Base-by-base conservation (phyloP, 192 early-diverging fungal genomes). In the Diversispora eburnea region DNA sequence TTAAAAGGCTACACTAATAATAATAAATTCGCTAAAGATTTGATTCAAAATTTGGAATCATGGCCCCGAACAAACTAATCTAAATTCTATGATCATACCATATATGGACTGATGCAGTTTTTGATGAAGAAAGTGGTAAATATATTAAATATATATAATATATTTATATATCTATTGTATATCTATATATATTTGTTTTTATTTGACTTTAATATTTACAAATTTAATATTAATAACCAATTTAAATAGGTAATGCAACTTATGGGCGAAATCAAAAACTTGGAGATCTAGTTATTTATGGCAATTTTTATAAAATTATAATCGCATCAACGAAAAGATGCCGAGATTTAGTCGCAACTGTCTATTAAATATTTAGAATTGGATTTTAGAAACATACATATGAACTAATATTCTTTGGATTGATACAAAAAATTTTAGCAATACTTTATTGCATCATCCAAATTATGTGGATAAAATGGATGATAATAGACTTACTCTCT, bases 101-200 rank as follows among this genome's bases (percentile, higher is more conserved):
- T 64, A 43, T 43, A 10, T 64, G 62, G 62, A 43, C 3, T 42
- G 39, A 42, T 64, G 5, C 6, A 45, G 15, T 15, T 12, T n/a
- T 64, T 64, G 62, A 47, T 64, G 62, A 45, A 12, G 8, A 64
- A 64, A 41, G 62, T 64, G 51, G 51, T 54, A 54, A 13, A 17
- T 54, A 54, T n/a, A n/a, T n/a, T n/a, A n/a, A n/a, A n/a, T n/a
- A n/a, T n/a, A n/a, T 13, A 10, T 9, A 9, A 4, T 17, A 17
- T 17, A 5, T 51, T 8, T 12, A 51, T 8, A 12, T 8, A 2
- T 51, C 12, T 12, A 49, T 49, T 49, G 17, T 52, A 15, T n/a
- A n/a, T n/a, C n/a, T n/a, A n/a, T 15, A 52, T 15, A 52, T 52
- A 49, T 49, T 49, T 49, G 3, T 49, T 49, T 8, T 49, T 8